Evolutionary conservation across 192 early-diverging fungal species (phyloP).

Genomic region (Gigaspora rosea): DNA sequence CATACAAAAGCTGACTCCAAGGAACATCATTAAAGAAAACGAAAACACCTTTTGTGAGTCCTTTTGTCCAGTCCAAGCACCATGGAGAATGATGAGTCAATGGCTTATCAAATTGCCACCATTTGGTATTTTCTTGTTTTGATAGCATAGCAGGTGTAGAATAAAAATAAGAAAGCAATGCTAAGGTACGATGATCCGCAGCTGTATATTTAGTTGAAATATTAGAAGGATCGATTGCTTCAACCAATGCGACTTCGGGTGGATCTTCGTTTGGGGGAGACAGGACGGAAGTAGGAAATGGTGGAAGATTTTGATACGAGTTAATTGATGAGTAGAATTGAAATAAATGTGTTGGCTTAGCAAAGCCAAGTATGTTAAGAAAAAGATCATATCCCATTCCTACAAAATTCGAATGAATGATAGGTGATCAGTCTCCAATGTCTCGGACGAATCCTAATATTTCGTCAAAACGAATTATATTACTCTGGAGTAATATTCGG

Average conservation of each 20-base stretch:
- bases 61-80: conserved; percentile 60
- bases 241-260: conserved; percentile 31
- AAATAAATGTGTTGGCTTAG: conserved; percentile 71
- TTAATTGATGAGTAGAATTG: conserved; percentile 49
- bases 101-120: conserved; percentile 60
- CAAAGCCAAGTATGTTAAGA: conserved; percentile 59
- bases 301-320: conserved; percentile 44
- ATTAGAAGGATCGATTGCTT: conserved; percentile 28
- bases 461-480: too few relatives aligned
- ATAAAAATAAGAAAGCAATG: conserved; percentile 74
- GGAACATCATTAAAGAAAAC: conserved; percentile 76
- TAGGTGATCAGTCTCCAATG: neutral
- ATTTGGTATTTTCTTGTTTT: conserved; percentile 13
- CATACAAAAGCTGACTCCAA: conserved; percentile 73
- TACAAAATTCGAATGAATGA: conserved; percentile 3
- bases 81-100: conserved; percentile 59
- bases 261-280: conserved; percentile 29
- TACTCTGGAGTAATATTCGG: too few relatives aligned
- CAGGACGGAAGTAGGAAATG: conserved; percentile 44
- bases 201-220: conserved; percentile 37
- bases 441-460: neutral
- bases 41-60: conserved; percentile 59
- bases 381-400: conserved; percentile 84
- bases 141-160: conserved; percentile 1
- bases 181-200: conserved; percentile 65